Evolutionary conservation across 371 early-diverging fungal species (phyloP), one percentile per base, ranked within the genome.

Genomic region (Mucor sp.): DNA sequence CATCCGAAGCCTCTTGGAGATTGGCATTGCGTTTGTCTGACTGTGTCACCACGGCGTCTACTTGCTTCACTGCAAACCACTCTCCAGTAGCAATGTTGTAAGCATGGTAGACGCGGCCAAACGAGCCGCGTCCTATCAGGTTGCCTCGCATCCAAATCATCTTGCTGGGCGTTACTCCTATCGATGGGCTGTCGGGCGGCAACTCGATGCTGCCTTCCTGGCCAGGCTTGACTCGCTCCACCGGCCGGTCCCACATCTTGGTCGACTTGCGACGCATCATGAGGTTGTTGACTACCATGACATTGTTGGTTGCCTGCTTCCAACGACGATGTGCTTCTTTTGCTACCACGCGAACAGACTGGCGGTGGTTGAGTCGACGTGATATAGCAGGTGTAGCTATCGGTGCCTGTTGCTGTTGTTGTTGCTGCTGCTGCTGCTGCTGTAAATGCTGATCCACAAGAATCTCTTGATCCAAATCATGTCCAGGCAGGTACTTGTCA

Each of bases 21-120:
- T 63, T 63, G 5, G 47, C 41, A 56, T 71, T 75, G 6, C 84
- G 25, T 74, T 72, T 30, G 77, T 86, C 47, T 67, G 88, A 53
- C 69, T 79, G 4, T 90, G 91, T 47, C 90, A 77, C 69, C 6
- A 58, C 66, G 6, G 58, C 47, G 25, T 94, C 93, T 1, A 99
- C 98, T 75, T 97, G 95, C 79, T 99, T 99, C 19, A 99, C 96
- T 0, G 99, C 99, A 88, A 99, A 94, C 58, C 97, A 85, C 59
- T 91, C 94, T 5, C 94, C 93, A 0, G 91, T 92, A 19, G 85
- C 86, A 4, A 91, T 80, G 77, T 96, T 94, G 74, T 94, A 89
- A 4, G 95, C 99, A 58, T 92, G 89, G 69, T 94, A 99, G 1
- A 99, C 99, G 53, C 89, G 89, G 6, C 98, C 99, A 87, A 98